Base-by-base conservation (phyloP, 2,329 filamentous ascomycete species). In the Botrytis hyacinthi region DNA sequence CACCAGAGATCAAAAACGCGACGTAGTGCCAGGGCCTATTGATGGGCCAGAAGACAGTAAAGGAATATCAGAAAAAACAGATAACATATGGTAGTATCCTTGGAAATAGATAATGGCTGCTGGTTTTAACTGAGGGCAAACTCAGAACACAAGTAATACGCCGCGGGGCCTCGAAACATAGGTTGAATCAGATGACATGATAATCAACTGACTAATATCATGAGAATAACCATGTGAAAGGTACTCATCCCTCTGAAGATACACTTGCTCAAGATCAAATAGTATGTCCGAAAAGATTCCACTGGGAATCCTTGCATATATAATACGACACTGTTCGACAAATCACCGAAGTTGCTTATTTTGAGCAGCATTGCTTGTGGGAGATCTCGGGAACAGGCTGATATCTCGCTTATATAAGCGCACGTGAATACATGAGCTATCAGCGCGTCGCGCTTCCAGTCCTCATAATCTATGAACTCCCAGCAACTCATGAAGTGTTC, bases 321-420 rank as follows among this genome's bases (percentile, higher is more conserved):
- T 8, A 32, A 57, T 57, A 29, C 51, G 6, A 32, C 16, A 4
- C 51, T 32, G 6, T 57, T 29, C n/a, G 51, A 57, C 48, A 57
- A 57, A 57, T 29, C n/a, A 57, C n/a, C 0, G n/a, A 29, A 57
- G 10, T 14, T 51, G 22, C 48, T 6, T n/a, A 6, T n/a, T n/a
- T n/a, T 7, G 48, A 51, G 48, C 48, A 26, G 26, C 26, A n/a
- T 51, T n/a, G 48, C 26, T 51, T n/a, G 48, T 54, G 14, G n/a
- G 51, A 14, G 14, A 54, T n/a, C 12, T 54, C 10, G 26, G 26
- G 10, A 26, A 57, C 6, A 20, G 16, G 57, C 48, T 9, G 16
- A 54, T n/a, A 26, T 40, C 8, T 40, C 46, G 65, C 65, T 67
- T 67, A 67, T 51, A 26, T 66, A 66, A 66, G 29, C 20, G 26